These are phyloP conservation scores for Firmiana major DNA, from an alignment of 345 rosid genomes.

Conservation along the genomic window DNA sequence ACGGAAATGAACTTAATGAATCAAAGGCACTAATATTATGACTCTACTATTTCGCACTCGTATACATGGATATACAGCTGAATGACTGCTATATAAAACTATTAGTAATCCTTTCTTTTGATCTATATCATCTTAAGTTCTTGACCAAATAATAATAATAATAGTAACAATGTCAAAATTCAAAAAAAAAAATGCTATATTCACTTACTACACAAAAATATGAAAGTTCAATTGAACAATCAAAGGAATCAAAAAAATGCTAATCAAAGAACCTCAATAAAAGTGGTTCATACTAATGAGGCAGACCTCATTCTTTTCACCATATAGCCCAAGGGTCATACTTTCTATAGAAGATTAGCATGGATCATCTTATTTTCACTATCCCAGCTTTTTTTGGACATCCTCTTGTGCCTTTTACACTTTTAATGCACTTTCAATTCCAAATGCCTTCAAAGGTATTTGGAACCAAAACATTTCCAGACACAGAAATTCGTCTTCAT, in stretches of 20 bases:
- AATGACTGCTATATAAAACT: neutral
- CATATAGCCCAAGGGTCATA: neutral
- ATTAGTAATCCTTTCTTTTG: neutral
- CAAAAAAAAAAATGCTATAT: neutral
- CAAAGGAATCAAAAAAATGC: neutral
- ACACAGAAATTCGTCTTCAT: neutral
- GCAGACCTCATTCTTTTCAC: neutral
- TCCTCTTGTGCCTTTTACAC: neutral
- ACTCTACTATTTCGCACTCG: neutral
- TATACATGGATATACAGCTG: neutral
- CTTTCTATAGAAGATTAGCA: neutral
- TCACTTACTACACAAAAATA: neutral
- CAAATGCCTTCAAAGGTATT: neutral
- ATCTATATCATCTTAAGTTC: neutral
- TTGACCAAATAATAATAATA: neutral
- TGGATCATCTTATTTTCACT: neutral
- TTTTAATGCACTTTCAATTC: neutral
- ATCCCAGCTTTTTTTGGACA: neutral
- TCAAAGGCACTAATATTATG: neutral
- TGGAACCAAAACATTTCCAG: neutral
- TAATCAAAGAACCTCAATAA: neutral
- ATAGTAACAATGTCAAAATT: neutral
- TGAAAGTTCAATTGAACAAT: neutral
- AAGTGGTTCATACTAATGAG: neutral
- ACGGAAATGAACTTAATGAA: conserved; percentile 2